phyloP scores from a whole-genome alignment of 1,284 basidiomycete genomes.

The Tremellales sp. region DNA sequence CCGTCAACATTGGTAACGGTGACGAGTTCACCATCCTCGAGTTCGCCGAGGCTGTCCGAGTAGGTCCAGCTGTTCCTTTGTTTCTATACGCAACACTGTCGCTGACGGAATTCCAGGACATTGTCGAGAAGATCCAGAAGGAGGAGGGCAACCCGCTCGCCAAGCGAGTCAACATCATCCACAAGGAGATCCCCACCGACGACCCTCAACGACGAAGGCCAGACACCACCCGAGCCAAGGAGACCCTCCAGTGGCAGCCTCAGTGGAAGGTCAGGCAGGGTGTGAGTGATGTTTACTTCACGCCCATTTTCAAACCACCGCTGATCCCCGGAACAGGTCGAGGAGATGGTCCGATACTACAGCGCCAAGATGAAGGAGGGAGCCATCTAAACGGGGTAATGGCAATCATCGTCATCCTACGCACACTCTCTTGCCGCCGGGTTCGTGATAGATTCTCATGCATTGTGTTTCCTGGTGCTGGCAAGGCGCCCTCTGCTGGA shows the following conservation, averaged over 20 bases:
- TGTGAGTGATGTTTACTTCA: constrained; percentile 15
- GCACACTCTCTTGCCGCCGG: too few relatives aligned
- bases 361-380: constrained; percentile 19
- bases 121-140: constrained; percentile 81
- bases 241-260: constrained; percentile 86
- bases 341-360: constrained; percentile 34
- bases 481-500: too few relatives aligned
- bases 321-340: constrained; percentile 2
- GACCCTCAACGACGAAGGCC: constrained; percentile 92
- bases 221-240: constrained; percentile 84
- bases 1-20: constrained; percentile 89
- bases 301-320: background rate
- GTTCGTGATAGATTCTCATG: background rate
- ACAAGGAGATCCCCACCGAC: constrained; percentile 83
- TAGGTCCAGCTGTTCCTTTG: constrained; percentile 12
- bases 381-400: constrained; percentile 19
- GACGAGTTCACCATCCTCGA: constrained; percentile 92
- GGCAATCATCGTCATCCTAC: too few relatives aligned
- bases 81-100: background rate
- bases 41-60: constrained; percentile 78
- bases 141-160: constrained; percentile 63
- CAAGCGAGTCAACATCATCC: constrained; percentile 66
- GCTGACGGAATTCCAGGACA: constrained; percentile 53
- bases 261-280: constrained; percentile 57
- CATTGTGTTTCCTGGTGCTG: too few relatives aligned